Evolutionary conservation across 2,329 filamentous ascomycete genomes (phyloP).

Genomic region (Hymenoscyphus albidus): DNA sequence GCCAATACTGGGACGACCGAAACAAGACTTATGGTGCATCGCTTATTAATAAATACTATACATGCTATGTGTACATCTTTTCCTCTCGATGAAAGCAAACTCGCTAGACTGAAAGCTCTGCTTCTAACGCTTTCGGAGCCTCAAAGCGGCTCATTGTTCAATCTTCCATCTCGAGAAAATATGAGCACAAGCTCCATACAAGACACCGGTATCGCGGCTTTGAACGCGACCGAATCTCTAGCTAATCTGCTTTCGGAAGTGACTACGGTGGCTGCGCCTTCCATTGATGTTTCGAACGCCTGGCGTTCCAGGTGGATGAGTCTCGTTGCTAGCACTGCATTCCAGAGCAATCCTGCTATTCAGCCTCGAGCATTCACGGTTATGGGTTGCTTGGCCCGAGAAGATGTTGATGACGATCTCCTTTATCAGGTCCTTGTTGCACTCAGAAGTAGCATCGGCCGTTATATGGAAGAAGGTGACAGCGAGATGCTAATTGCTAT

Average conservation of each 20-base stretch:
- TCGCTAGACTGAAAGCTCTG: constrained; percentile 44
- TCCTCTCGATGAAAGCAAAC: constrained; percentile 53
- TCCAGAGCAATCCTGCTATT: constrained; percentile 69
- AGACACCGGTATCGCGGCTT: constrained; percentile 41
- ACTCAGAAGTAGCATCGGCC: constrained; percentile 59
- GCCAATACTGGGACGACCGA: constrained; percentile 59
- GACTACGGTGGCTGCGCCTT: constrained; percentile 59
- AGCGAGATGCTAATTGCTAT: constrained; percentile 67
- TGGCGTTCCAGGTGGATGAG: constrained; percentile 74
- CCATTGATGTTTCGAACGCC: constrained; percentile 60
- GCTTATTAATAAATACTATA: constrained; percentile 62
- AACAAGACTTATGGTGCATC: constrained; percentile 56
- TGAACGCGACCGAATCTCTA: constrained; percentile 54
- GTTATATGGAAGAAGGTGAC: constrained; percentile 61
- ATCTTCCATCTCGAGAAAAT: constrained; percentile 49
- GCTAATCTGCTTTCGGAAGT: constrained; percentile 61
- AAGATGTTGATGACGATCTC: constrained; percentile 68
- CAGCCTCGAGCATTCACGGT: constrained; percentile 67
- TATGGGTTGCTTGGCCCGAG: constrained; percentile 67
- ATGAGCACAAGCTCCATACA: constrained; percentile 52
- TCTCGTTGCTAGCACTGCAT: constrained; percentile 66
- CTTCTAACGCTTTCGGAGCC: constrained; percentile 58
- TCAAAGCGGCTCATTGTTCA: constrained; percentile 54
- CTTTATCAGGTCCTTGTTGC: constrained; percentile 69
- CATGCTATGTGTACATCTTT: constrained; percentile 67